Conservation (phyloP, 2,329 filamentous ascomycete species). For the Magnaporthales sp. region DNA sequence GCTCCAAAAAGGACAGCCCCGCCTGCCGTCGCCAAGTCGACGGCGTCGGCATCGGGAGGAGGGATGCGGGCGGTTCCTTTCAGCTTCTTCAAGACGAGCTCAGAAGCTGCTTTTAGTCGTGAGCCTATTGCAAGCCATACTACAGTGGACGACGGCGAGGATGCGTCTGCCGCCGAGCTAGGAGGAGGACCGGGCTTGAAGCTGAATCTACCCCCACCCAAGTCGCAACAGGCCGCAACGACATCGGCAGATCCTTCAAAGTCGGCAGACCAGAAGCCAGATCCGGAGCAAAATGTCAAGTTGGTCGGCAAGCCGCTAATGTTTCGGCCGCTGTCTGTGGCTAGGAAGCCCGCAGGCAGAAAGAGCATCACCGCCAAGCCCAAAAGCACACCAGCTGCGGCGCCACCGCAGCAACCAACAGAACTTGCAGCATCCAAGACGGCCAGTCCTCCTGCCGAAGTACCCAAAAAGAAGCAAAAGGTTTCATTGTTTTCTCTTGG, state of each 20-base stretch:
- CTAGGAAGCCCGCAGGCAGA: conserved; percentile 65
- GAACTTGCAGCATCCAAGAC: conserved; percentile 11
- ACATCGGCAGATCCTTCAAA: conserved; percentile 20
- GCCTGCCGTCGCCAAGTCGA: conserved; percentile 18
- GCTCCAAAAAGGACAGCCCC: conserved; percentile 60
- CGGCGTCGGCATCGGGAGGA: background rate
- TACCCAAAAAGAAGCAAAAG: conserved; percentile 53
- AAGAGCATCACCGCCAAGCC: conserved; percentile 30
- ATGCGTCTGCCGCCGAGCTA: background rate
- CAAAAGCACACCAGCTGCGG: background rate
- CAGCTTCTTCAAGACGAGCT: conserved; percentile 75
- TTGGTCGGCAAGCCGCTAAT: conserved; percentile 71
- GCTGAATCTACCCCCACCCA: conserved; percentile 31
- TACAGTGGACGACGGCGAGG: background rate
- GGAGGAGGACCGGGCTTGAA: conserved; percentile 8
- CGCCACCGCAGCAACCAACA: conserved; percentile 8
- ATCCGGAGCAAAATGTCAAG: conserved; percentile 56
- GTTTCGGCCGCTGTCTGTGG: conserved; percentile 84
- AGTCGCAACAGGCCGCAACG: conserved; percentile 12
- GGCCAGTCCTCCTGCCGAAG: conserved; percentile 16
- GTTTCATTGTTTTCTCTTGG: conserved; percentile 63
- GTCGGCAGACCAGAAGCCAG: conserved; percentile 46
- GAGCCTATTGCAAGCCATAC: conserved; percentile 21
- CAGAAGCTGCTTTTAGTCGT: conserved; percentile 72
- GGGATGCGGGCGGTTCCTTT: conserved; percentile 26